Conservation (phyloP, 2,329 filamentous ascomycete species). For the Colletotrichum tamarilloi region DNA sequence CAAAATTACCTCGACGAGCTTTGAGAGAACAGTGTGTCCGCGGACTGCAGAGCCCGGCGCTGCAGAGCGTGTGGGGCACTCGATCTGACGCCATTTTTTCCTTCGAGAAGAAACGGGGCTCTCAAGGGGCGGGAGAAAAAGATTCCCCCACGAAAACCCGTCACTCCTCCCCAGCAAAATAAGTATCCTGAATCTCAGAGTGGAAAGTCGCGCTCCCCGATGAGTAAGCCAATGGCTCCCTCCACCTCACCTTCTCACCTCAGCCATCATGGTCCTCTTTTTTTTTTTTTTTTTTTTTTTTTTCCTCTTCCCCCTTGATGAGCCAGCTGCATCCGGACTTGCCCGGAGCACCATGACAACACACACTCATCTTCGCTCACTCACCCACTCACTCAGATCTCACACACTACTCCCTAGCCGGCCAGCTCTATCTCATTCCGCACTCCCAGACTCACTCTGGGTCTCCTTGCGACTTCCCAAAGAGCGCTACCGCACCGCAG, state of each 20-base stretch:
- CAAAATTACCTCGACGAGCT: not conserved
- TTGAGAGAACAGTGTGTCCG: not conserved
- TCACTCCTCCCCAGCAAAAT: not conserved
- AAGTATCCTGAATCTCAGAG: not conserved
- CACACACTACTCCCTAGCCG: not conserved
- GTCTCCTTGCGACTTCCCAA: not conserved
- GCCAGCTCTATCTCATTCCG: not conserved
- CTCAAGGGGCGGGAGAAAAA: not conserved
- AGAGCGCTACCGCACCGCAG: not conserved
- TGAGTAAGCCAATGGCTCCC: not conserved
- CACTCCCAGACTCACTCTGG: too few species aligned
- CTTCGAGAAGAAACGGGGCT: conserved; percentile 34
- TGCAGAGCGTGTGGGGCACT: conserved; percentile 2
- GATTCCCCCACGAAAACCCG: conserved; percentile 31
- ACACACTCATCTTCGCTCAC: not conserved
- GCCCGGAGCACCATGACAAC: conserved; percentile 5
- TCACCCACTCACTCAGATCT: not conserved
- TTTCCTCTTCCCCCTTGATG: not conserved
- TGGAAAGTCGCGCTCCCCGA: not conserved
- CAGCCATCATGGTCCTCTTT: conserved; percentile 29
- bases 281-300: not conserved
- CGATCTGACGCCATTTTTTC: conserved; percentile 35
- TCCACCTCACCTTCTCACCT: not conserved
- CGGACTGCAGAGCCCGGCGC: not conserved
- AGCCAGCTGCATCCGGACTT: conserved; percentile 26